Base-by-base conservation (phyloP, 371 early-diverging fungal genomes). In the Lichtheimia ramosa region DNA sequence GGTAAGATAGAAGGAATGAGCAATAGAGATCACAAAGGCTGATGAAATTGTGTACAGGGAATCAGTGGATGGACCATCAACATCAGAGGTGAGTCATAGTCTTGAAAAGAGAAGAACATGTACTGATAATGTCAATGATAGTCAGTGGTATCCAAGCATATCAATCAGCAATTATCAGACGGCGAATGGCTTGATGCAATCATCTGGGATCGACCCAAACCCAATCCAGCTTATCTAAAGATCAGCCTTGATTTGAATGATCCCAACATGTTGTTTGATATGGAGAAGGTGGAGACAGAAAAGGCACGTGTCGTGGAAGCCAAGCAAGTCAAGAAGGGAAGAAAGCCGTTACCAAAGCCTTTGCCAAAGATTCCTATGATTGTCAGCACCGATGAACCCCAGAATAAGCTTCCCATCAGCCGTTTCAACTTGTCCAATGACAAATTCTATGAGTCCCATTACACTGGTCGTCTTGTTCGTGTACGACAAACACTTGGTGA, bases 381-480 rank as follows among this genome's bases (percentile, higher is more conserved):
- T 43, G 74, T 66, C 61, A 68, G 76, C 13, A 78, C 78, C 0
- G 83, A 82, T 0, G 84, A 81, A 56, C 75, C 79, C 3, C 75
- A 79, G 50, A 75, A 75, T 64, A 83, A 85, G 51, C 65, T 83
- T 16, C 81, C 78, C 25, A 66, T 88, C 41, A 96, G 95, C 65
- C 86, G 89, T 34, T 97, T 95, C 76, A 99, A 99, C 72, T 70
- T 99, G 24, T 96, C 98, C 0, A 94, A 97, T 72, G 99, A 99
- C 80, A 88, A 90, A 24, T 90, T 85, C 60, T 99, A 99, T 73
- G 95, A 92, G 25, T 84, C 89, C 1, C 73, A 81, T 56, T 80
- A 88, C 41, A 84, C 85, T 10, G 88, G 89, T 18, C 87, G 90
- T 46, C 75, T 88, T 14, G 90, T 87, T 40, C 81, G 92, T 50